Conservation (phyloP, 345 rosid genomes). For the Euphorbia peplus region DNA sequence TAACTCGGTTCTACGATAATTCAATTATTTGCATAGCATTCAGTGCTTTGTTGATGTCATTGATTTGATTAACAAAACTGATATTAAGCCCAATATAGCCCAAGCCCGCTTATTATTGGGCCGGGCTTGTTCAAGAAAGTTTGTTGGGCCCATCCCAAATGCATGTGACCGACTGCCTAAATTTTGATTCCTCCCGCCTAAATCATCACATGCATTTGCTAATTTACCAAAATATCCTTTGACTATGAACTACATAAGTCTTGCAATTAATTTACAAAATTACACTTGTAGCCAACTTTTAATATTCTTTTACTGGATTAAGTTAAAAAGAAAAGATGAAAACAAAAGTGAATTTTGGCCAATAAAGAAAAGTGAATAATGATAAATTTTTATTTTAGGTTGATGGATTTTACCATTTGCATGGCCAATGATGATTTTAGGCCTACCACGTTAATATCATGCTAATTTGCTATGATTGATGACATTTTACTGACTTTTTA, state of each 20-base stretch:
- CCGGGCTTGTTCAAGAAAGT: no score
- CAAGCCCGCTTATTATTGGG: no score
- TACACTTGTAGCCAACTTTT: neutral
- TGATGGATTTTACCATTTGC: neutral
- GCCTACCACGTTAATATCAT: neutral
- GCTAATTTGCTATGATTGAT: neutral
- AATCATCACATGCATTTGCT: conserved; percentile 18
- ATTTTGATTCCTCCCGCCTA: conserved; percentile 27
- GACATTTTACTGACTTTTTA: neutral
- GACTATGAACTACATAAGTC: neutral
- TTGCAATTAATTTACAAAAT: neutral
- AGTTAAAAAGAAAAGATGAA: neutral
- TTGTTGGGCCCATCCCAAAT: conserved; percentile 32
- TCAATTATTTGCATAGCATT: no score
- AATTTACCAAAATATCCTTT: conserved; percentile 22
- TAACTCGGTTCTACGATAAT: no score
- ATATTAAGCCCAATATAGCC: no score
- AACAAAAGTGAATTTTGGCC: neutral
- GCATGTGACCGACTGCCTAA: conserved; percentile 27
- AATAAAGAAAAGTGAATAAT: neutral
- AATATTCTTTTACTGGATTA: neutral
- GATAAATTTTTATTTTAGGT: neutral
- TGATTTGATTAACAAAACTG: no score
- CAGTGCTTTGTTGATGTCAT: no score
- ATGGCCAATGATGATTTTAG: neutral